Evolutionary conservation across 2,329 filamentous ascomycete genomes (phyloP).

Genomic region (Fulvia fulva): DNA sequence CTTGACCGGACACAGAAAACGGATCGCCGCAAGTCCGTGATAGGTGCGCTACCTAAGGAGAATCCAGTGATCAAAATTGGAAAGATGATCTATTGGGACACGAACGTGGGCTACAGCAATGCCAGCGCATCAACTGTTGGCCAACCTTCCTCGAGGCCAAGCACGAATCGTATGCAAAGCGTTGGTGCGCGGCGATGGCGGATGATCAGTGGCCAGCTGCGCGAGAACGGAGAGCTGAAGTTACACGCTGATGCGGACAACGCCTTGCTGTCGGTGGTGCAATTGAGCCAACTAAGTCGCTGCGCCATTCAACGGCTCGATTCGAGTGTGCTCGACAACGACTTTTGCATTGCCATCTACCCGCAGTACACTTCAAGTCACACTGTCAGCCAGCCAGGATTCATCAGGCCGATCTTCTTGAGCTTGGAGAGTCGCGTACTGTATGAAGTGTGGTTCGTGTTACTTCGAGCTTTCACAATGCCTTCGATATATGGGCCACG

Average conservation of each 20-base stretch:
- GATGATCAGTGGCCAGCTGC: constrained; percentile 83
- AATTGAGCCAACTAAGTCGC: constrained; percentile 81
- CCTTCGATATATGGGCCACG: constrained; percentile 76
- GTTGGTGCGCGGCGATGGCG: constrained; percentile 68
- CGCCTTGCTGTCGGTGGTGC: constrained; percentile 73
- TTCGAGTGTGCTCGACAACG: constrained; percentile 82
- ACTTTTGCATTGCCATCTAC: constrained; percentile 93
- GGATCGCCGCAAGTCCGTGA: constrained; percentile 43
- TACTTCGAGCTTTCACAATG: constrained; percentile 84
- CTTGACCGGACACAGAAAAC: constrained; percentile 19
- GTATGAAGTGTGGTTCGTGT: constrained; percentile 97
- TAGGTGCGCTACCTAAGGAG: constrained; percentile 57
- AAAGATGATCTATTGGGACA: constrained; percentile 75
- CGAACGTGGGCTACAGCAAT: constrained; percentile 49
- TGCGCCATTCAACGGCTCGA: constrained; percentile 89
- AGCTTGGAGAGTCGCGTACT: constrained; percentile 79
- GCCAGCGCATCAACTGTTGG: constrained; percentile 24
- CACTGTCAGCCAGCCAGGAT: constrained; percentile 60
- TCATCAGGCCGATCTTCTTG: constrained; percentile 84
- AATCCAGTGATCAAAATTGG: constrained; percentile 85
- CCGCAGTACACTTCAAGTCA: constrained; percentile 80
- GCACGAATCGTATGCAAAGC: constrained; percentile 54
- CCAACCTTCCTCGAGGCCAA: constrained; percentile 35
- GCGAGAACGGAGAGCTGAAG: constrained; percentile 92
- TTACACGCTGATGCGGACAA: constrained; percentile 83